A percentile compares a stretch with the other conserved stretches of the same genome.
phyloP scores from a whole-genome alignment of 441 rosid genomes.

The Geranium incanum region DNA sequence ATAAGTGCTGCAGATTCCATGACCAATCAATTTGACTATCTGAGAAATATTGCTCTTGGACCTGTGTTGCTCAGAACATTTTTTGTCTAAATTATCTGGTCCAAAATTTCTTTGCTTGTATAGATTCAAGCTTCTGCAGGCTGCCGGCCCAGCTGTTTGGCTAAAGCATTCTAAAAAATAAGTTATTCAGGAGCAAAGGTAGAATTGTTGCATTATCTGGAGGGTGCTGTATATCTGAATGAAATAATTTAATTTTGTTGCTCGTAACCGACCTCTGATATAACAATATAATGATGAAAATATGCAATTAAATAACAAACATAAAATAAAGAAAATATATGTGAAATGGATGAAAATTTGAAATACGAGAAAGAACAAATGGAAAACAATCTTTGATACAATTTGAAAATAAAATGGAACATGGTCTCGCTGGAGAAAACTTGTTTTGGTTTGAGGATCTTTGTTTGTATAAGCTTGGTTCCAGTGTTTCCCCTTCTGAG shows the following conservation, averaged over 20 bases:
- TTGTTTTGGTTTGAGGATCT: too few species aligned
- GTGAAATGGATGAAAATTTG: too few species aligned
- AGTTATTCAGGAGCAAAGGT: neutral
- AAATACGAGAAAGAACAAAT: too few species aligned
- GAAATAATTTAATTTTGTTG: neutral
- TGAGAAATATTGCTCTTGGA: neutral
- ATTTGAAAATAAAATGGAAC: too few species aligned
- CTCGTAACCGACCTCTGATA: neutral
- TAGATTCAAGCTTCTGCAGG: neutral
- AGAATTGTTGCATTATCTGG: neutral
- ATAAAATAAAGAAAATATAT: too few species aligned
- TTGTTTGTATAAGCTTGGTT: too few species aligned
- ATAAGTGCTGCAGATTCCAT: neutral
- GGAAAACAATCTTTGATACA: too few species aligned
- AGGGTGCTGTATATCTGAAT: neutral
- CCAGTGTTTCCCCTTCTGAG: too few species aligned
- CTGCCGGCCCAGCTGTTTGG: neutral
- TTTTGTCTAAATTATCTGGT: neutral
- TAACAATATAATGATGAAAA: neutral
- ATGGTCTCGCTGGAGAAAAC: too few species aligned
- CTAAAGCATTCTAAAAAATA: neutral
- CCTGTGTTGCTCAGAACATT: neutral
- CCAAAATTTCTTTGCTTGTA: neutral
- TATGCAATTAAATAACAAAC: too few species aligned
- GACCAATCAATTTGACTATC: neutral